Base-by-base conservation (phyloP, 257 asterid genomes). In the Solanum tarijense region DNA sequence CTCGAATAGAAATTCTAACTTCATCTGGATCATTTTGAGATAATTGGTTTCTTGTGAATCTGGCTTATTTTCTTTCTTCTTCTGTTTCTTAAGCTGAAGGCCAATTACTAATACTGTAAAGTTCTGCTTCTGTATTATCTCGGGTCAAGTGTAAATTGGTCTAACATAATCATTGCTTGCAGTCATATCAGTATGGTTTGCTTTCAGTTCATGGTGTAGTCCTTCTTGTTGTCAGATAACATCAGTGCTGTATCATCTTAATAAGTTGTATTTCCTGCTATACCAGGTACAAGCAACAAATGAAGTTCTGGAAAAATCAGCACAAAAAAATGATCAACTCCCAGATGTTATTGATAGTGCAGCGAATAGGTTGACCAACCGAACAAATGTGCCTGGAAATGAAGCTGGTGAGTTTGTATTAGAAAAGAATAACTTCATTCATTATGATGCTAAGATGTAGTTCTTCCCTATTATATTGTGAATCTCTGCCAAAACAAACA, bases 211-310 rank as follows among this genome's bases (percentile, higher is more conserved):
- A 27, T 9, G 68, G 29, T 29, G 38, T 46, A 29, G 31, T 16
- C 2, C 4, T 29, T 3, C 41, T 48, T 18, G 3, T 48, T 31
- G 41, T 82, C 31, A 29, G 41, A 82, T 48, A 46, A 29, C 27
- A 18, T 82, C 43, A 29, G 69, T 38, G 14, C 29, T 16, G 29
- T 23, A 16, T 81, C 66, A 52, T 48, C 65, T 27, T 79, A 48
- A 29, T 81, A 46, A 43, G 66, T 48, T 82, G 29, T 82, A 32
- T 82, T 81, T 82, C 68, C 82, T 81, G 65, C 89, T 88, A 32
- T 60, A 27, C 34, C 93, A 94, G 95, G 71, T 88, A 89, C 93
- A 89, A 90, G 89, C 93, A 71, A 86, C 92, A 34, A 89, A 84
- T 5, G 90, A 90, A 81, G 91, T 72, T 84, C 72, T 87, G 85